Conservation (phyloP, 2,329 filamentous ascomycete species). For the Clonostachys sp. region DNA sequence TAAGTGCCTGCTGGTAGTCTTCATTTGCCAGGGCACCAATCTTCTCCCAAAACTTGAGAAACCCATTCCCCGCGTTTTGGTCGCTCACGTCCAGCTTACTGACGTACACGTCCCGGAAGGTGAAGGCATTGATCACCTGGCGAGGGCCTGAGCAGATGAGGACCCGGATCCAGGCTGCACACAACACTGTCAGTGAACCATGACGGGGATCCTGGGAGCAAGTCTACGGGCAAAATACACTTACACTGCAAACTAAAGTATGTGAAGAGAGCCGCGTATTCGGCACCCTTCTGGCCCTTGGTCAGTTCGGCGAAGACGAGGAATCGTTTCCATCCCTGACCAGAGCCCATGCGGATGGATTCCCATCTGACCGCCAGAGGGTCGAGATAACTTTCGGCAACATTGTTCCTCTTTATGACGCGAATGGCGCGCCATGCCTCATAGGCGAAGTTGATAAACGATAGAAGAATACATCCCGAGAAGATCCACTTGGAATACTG, state of each 20-base stretch:
- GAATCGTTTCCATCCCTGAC: slow-evolving; percentile 82
- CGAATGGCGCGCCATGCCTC: slow-evolving; percentile 76
- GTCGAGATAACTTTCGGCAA: slow-evolving; percentile 90
- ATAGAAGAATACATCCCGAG: slow-evolving; percentile 84
- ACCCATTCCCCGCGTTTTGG: slow-evolving; percentile 51
- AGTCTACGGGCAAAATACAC: slow-evolving; percentile 11
- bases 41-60: slow-evolving; percentile 80
- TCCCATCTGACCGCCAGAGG: slow-evolving; percentile 80
- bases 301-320: slow-evolving; percentile 89
- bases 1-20: slow-evolving; percentile 74
- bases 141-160: slow-evolving; percentile 89
- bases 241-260: slow-evolving; percentile 72
- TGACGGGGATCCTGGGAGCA: not conserved
- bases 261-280: slow-evolving; percentile 86
- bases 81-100: slow-evolving; percentile 60
- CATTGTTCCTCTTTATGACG: slow-evolving; percentile 78
- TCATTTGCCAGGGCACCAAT: slow-evolving; percentile 67
- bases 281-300: slow-evolving; percentile 83
- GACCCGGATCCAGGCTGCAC: slow-evolving; percentile 76
- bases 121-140: slow-evolving; percentile 85
- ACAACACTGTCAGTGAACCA: slow-evolving; percentile 6
- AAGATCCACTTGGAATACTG: slow-evolving; percentile 92
- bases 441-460: slow-evolving; percentile 75
- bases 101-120: slow-evolving; percentile 78
- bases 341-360: slow-evolving; percentile 69